Percentiles rank a stretch among this genome's conserved stretches.
Evolutionary conservation across 1,284 basidiomycete species (phyloP).

Genomic region (Leccinum pachyderme): DNA sequence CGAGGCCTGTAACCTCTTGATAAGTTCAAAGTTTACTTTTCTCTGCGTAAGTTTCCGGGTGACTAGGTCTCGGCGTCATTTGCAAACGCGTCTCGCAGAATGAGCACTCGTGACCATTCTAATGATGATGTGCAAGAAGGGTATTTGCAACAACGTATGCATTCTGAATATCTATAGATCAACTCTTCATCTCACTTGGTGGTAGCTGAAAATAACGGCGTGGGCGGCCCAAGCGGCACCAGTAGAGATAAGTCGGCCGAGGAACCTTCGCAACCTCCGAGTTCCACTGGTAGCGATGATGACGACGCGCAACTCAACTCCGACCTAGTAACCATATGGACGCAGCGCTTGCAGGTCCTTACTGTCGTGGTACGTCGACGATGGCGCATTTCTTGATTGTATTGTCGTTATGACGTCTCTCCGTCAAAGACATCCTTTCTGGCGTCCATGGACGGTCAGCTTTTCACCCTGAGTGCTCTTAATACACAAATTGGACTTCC

Average conservation of each 20-base stretch:
- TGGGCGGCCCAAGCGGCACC: conserved; percentile 1
- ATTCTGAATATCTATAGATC: not conserved
- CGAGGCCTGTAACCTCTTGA: not conserved
- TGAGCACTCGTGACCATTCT: not conserved
- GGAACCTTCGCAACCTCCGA: not conserved
- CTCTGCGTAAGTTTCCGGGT: not conserved
- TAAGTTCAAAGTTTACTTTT: not conserved
- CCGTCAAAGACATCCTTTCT: conserved; percentile 30
- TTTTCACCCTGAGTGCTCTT: conserved; percentile 28
- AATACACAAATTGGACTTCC: conserved; percentile 21
- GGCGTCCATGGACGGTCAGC: conserved; percentile 27
- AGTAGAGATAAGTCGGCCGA: conserved; percentile 4
- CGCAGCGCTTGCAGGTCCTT: conserved; percentile 27
- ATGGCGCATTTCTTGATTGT: not conserved
- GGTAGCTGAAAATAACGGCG: conserved; percentile 1
- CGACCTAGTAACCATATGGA: conserved; percentile 25
- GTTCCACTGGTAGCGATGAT: not conserved
- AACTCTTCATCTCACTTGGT: conserved; percentile 1
- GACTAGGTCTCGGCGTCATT: conserved; percentile 1
- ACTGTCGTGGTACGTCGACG: conserved; percentile 29
- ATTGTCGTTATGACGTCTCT: not conserved
- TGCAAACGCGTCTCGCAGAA: not conserved
- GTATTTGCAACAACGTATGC: conserved; percentile 16
- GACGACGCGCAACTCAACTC: conserved; percentile 16
- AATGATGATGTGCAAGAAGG: conserved; percentile 1